Evolutionary conservation across 371 early-diverging fungal species (phyloP).

Genomic region (Ordospora pajunii): DNA sequence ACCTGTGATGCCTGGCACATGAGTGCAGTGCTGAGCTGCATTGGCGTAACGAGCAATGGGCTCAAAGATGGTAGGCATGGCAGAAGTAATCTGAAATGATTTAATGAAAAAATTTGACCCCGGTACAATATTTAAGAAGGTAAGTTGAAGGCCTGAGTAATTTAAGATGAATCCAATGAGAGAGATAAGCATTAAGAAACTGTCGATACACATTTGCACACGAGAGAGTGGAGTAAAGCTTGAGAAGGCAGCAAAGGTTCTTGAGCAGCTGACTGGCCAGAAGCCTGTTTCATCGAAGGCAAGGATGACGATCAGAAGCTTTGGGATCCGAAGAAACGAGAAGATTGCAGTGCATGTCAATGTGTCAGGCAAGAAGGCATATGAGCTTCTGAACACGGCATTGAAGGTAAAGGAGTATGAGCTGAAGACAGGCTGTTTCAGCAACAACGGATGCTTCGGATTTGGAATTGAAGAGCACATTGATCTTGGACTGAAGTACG

Average conservation of each 20-base stretch:
- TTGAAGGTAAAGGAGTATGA: conserved; percentile 99
- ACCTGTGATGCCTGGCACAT: too few relatives aligned
- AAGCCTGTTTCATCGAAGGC: conserved; percentile 97
- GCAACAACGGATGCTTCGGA: conserved; percentile 94
- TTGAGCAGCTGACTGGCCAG: conserved; percentile 98
- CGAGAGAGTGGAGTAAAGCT: conserved; percentile 96
- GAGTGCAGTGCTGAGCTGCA: too few relatives aligned
- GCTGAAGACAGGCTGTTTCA: conserved; percentile 83
- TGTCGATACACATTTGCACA: conserved; percentile 94
- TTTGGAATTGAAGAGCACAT: conserved; percentile 99
- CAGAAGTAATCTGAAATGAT: not conserved
- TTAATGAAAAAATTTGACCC: conserved; percentile 9
- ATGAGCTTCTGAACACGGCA: conserved; percentile 94
- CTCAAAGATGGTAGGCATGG: too few relatives aligned
- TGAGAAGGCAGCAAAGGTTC: conserved; percentile 97
- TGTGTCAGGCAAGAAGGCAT: conserved; percentile 84
- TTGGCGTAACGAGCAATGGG: too few relatives aligned
- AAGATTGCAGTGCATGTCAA: conserved; percentile 97
- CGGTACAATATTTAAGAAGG: not conserved
- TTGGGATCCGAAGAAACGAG: conserved; percentile 99
- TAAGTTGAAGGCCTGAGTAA: not conserved
- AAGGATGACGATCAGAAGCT: conserved; percentile 96
- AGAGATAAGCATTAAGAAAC: conserved; percentile 91
- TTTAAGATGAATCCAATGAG: conserved; percentile 75
- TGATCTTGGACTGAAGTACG: conserved; percentile 99